Base-by-base conservation (phyloP, 2,329 filamentous ascomycete species). In the Calonectria pseudoreteaudii region DNA sequence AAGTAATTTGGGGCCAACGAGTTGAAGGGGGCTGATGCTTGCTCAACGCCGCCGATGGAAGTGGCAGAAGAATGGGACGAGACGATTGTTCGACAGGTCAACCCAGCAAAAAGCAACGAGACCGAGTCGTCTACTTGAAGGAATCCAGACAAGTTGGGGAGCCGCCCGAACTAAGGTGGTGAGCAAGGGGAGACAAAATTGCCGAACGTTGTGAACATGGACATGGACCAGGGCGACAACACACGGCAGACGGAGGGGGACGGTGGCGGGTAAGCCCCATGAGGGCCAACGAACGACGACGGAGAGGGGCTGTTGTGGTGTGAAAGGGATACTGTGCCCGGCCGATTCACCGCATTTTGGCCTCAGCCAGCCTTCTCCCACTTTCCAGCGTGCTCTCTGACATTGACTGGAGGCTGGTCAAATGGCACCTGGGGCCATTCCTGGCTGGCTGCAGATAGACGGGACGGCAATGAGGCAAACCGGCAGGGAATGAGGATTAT, bases 261-360 rank as follows among this genome's bases (percentile, higher is more conserved):
- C 56, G 67, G 58, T 71, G 60, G 73, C 75, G 56, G 71, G 70
- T 67, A 72, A 71, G 66, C 65, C 74, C 77, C 74, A 74, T 52
- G 20, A 74, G 62, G 23, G 64, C 69, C 74, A 76, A 76, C 66
- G 20, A 58, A 56, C 68, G 72, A 56, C 65, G 68, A 58, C 68
- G 31, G 53, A 65, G 71, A 65, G 62, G 68, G 73, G 66, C 70
- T 52, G 58, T 72, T 50, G 66, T 44, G 70, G 56, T 58, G 65
- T 60, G 58, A 69, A 38, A 73, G 76, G 76, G 73, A 75, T 74
- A 75, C 73, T 49, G 71, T 52, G 50, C 49, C 47, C 49, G 41
- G 66, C 66, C 64, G 74, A 80, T 81, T 81, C 79, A 81, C 79
- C 79, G 79, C 79, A 81, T 80, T 81, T 81, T 81, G 79, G 74